Conservation (phyloP, 257 asterid genomes). For the Eucommia ulmoides region DNA sequence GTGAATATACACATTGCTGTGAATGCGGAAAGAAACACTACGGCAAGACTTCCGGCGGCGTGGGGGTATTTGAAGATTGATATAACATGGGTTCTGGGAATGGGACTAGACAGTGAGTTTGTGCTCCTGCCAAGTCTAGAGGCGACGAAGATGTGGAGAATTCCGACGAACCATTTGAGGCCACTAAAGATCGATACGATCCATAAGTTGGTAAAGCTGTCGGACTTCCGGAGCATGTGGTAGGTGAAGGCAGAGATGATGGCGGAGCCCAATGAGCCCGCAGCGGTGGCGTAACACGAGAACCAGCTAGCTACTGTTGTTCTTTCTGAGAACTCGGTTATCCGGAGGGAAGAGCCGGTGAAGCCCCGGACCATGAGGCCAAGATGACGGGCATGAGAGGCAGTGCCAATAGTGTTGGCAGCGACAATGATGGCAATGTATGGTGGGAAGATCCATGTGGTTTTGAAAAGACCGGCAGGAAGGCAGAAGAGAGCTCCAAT, state of each 20-base stretch:
- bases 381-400: conserved; percentile 64
- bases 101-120: conserved; percentile 12
- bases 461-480: conserved; percentile 65
- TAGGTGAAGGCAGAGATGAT: conserved; percentile 56
- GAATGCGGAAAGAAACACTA: conserved; percentile 67
- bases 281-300: conserved; percentile 63
- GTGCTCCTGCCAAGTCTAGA: conserved; percentile 20
- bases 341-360: conserved; percentile 37
- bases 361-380: conserved; percentile 69
- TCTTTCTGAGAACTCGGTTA: conserved; percentile 36
- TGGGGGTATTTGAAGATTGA: conserved; percentile 68
- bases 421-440: conserved; percentile 56
- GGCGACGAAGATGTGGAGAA: conserved; percentile 40
- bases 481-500: conserved; percentile 83
- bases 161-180: conserved; percentile 64
- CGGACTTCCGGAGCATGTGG: conserved; percentile 52
- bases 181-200: conserved; percentile 87
- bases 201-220: conserved; percentile 66
- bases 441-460: conserved; percentile 75
- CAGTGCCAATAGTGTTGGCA: conserved; percentile 52
- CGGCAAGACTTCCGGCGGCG: conserved; percentile 72
- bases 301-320: conserved; percentile 49
- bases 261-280: conserved; percentile 72
- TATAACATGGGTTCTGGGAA: conserved; percentile 28
- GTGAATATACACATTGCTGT: conserved; percentile 64